Conservation (phyloP, 495 filamentous ascomycete genomes). For the Tirmania nivea region DNA sequence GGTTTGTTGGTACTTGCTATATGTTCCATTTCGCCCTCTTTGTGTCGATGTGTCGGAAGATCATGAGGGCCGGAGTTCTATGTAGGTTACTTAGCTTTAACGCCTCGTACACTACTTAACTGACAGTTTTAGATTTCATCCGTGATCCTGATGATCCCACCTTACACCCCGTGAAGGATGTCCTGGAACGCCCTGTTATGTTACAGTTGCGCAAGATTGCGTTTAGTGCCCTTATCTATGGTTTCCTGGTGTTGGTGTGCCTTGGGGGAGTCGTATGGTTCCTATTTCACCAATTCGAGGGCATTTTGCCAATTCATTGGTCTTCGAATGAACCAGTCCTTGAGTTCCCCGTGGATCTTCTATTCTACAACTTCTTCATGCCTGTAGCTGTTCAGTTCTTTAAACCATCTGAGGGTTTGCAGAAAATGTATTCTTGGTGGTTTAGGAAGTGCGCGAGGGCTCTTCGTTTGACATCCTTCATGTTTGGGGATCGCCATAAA, state of each 20-base stretch:
- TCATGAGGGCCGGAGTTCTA: slow-evolving; percentile 78
- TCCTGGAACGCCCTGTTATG: slow-evolving; percentile 77
- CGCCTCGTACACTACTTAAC: slow-evolving; percentile 3
- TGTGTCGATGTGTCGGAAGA: slow-evolving; percentile 97
- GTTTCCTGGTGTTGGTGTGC: slow-evolving; percentile 75
- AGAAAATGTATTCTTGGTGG: slow-evolving; percentile 86
- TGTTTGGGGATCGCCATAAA: slow-evolving; percentile 57
- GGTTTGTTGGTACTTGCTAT: slow-evolving; percentile 97
- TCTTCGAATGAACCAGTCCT: slow-evolving; percentile 72
- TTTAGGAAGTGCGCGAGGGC: slow-evolving; percentile 66
- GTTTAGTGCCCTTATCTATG: slow-evolving; percentile 90
- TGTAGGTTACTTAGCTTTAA: slow-evolving; percentile 32
- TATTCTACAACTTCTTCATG: slow-evolving; percentile 93
- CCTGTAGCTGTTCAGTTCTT: slow-evolving; percentile 61
- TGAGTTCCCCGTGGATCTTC: slow-evolving; percentile 81
- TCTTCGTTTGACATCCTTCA: slow-evolving; percentile 69
- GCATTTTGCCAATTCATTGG: slow-evolving; percentile 77
- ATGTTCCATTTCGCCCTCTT: slow-evolving; percentile 99
- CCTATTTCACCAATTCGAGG: slow-evolving; percentile 34
- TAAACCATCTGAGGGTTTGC: slow-evolving; percentile 62
- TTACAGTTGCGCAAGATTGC: slow-evolving; percentile 91
- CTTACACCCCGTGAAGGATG: slow-evolving; percentile 92
- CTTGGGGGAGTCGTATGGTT: slow-evolving; percentile 92
- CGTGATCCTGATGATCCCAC: slow-evolving; percentile 96
- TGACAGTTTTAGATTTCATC: slow-evolving; percentile 56